Evolutionary conservation across 208 protist genomes (phyloP), one percentile per base, ranked within the genome.

Genomic region (Novymonas esmeraldas): DNA sequence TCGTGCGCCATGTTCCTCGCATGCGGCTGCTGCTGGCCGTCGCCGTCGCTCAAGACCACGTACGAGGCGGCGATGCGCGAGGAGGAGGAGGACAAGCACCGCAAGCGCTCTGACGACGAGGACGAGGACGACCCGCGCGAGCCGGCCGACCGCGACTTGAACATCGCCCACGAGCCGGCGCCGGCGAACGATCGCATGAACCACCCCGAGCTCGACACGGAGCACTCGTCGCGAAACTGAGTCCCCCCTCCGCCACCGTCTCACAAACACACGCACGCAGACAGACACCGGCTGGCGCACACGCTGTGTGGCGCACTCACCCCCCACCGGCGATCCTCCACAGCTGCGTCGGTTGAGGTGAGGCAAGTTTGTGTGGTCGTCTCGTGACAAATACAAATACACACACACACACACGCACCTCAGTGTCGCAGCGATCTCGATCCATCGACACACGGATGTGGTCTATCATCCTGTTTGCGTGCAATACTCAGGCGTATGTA

Each of bases 41-140:
- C 78, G 31, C 81, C 81, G n/a, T 84, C 66, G 34, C 78, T 87
- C 18, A 76, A 77, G 64, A 71, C 70, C 28, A 87, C 81, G 3
- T 69, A 60, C 48, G 64, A 58, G n/a, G 61, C 39, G 41, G 18
- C 22, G 56, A 50, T 58, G 36, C 39, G 58, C 51, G 50, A 72
- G 60, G 68, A 72, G 39, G 57, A 62, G 54, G 61, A 28, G 31
- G n/a, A 24, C 36, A 41, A 57, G 48, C 16, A 51, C 29, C 46
- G 33, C 51, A 0, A 22, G 31, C 67, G 42, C 22, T 49, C 51
- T 16, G 61, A 58, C 52, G n/a, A n/a, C n/a, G n/a, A 24, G 24
- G 48, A 63, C 36, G 46, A 74, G 20, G 49, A 61, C 50, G 59
- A 60, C 26, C 52, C 46, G 49, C 29, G 59, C 51, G 34, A 60